Base-by-base conservation (phyloP, 2,329 filamentous ascomycete genomes). In the Diaporthe eres region DNA sequence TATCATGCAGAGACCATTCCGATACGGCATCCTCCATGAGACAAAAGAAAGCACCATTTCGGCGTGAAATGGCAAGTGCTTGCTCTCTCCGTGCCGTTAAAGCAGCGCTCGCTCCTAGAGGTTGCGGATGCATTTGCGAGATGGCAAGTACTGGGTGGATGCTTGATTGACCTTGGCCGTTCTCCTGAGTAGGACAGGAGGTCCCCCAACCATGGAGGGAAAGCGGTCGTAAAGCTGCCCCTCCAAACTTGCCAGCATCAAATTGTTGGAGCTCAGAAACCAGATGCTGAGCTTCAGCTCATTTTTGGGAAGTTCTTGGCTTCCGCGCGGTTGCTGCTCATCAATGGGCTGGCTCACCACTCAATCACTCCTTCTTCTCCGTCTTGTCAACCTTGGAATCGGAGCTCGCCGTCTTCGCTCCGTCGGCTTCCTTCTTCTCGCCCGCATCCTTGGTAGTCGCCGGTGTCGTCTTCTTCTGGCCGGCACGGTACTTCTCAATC, bases 401-500 rank as follows among this genome's bases (percentile, higher is more conserved):
- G 9, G 61, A 42, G 31, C 44, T 44, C 19, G 72, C 25, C 28
- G 22, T 17, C 55, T 63, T 67, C 17, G 4, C 28, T 57, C 67
- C 68, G 28, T 49, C 72, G 17, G 55, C 31, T 5, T n/a, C 53
- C 37, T 75, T 71, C 34, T 55, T 42, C 25, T 63, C 17, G 12
- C 60, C 34, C 19, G 60, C 34, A 5, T 71, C 60, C 22, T 76
- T 31, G 37, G 57, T 51, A 67, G 53, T 39, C 34, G 70, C n/a
- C 68, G 67, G 28, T 44, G 57, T 55, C 42, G 70, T 25, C 53
- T 78, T 71, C 67, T 78, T 76, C 57, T 81, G 82, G 68, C 88
- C 88, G 79, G 88, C 86, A 22, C 85, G 86, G 80, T 88, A 93
- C 83, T 95, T 95, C 77, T 86, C 86, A 77, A 92, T 87, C 88